Evolutionary conservation across 345 rosid genomes (phyloP), one percentile per base, ranked within the genome.

Genomic region (Durio zibethinus): DNA sequence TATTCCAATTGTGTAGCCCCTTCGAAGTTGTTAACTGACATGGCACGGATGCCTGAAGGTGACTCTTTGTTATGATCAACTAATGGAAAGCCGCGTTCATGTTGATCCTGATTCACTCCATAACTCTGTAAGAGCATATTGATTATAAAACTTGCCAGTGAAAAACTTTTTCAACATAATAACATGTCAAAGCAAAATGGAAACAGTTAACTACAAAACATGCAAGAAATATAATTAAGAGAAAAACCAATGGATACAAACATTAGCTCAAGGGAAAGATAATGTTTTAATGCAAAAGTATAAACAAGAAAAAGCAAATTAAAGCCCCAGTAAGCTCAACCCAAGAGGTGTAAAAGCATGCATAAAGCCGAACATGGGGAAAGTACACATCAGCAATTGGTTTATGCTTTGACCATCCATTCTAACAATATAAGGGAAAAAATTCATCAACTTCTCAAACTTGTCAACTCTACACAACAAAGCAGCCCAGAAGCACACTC

Each of bases 51-150:
- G 36, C 84, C 88, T 27, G 85, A 78, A 48, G 87, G 82, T 29
- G 89, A 76, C 53, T 83, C 86, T 83, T 90, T 92, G 89, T 91
- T 80, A 1, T 87, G 89, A 80, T 81, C 90, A 81, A 81, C 80
- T 25, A 88, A 80, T 25, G 90, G 72, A 74, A 90, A 86, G 63
- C 80, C 82, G 38, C 80, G 89, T 35, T 89, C 89, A 50, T 90
- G 85, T 66, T 94, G 92, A 74, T 86, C 93, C 64, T 79, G 93
- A 77, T 79, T 89, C 81, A 87, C 62, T 73, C 74, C 83, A 85
- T 79, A 87, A 83, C 80, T 91, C 97, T 91, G 86, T 66, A 74
- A 80, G 50, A 60, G 79, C 47, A 76, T 53, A 72, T 72, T 36
- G 78, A 72, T 23, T 14, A 68, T 52, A 59, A 48, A 66, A 80